Evolutionary conservation across 305 asterid genomes (phyloP).

Genomic region (Fraxinus baroniana): DNA sequence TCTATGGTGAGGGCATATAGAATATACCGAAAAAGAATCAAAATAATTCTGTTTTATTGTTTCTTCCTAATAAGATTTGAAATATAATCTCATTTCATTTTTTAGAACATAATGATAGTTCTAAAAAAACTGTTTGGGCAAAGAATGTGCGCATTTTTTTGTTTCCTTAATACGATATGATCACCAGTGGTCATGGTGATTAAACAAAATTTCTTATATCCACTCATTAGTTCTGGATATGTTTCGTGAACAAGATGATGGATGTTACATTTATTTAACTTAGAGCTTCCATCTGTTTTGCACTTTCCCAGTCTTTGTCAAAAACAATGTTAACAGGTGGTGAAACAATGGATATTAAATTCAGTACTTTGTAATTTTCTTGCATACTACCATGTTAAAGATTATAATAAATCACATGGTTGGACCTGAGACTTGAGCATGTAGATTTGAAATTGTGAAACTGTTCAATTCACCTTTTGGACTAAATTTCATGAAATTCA

Average conservation of each 20-base stretch:
- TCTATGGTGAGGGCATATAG: neutral
- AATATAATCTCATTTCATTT: neutral
- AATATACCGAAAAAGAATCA: neutral
- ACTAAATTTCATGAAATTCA: constrained; percentile 16
- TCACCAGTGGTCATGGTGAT: constrained; percentile 1
- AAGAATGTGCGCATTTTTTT: neutral
- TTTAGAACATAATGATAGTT: neutral
- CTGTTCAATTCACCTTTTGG: neutral
- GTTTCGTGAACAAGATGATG: constrained; percentile 4
- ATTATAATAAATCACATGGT: neutral
- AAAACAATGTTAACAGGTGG: constrained; percentile 10
- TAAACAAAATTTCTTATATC: neutral
- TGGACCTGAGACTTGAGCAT: constrained; percentile 1
- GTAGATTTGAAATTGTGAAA: constrained; percentile 14
- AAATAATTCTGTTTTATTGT: constrained; percentile 14
- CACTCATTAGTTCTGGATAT: constrained; percentile 11
- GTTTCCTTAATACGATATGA: constrained; percentile 3
- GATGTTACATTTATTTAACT: constrained; percentile 5
- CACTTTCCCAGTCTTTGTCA: neutral
- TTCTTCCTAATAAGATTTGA: neutral
- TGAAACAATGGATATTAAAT: constrained; percentile 1
- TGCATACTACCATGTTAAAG: constrained; percentile 8
- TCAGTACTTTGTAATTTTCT: neutral
- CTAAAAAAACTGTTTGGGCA: neutral
- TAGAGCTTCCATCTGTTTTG: constrained; percentile 17